Base-by-base conservation (phyloP, 768 basidiomycete genomes). In the Leccinum barrowsii region DNA sequence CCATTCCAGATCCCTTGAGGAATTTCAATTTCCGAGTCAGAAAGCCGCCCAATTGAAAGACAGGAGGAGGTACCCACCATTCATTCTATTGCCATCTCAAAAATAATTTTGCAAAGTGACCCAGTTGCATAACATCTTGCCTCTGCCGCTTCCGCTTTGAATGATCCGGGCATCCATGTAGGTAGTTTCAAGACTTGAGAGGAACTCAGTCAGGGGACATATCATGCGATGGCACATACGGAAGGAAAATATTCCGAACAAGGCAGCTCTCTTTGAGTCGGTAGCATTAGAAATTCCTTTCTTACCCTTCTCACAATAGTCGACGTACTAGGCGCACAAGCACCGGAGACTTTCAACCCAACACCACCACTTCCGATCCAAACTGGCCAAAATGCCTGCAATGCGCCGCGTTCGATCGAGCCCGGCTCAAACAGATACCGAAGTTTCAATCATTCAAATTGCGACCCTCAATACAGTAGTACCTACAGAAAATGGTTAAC, bases 381-480 rank as follows among this genome's bases (percentile, higher is more conserved):
- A 24, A 24, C 24, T 24, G 80, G 76, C 76, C 81, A 1, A 76
- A 72, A 53, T 86, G 85, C 61, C 65, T 87, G 40, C 82, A 84
- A 50, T 89, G 86, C 48, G 91, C 81, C 59, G 80, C 77, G 63
- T 83, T 85, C 53, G 83, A 85, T 60, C 79, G 83, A 11, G 78
- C 78, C 2, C 76, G 82, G n/a, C 60, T 74, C 50, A 79, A 78
- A 58, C 60, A 73, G 12, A 63, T 26, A 26, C 24, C 65, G 0
- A 22, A 22, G 22, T 22, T 22, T 22, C 22, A 22, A 22, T 22
- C 22, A 22, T 22, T 22, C 22, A 22, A 22, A 22, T 22, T 22
- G 22, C 22, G 22, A 22, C 22, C 22, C 22, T 22, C 22, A 22
- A 22, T 74, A 84, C 64, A 22, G 22, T 22, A 22, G 22, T 22